Evolutionary conservation across 257 asterid genomes (phyloP).

Genomic region (Plantago major): DNA sequence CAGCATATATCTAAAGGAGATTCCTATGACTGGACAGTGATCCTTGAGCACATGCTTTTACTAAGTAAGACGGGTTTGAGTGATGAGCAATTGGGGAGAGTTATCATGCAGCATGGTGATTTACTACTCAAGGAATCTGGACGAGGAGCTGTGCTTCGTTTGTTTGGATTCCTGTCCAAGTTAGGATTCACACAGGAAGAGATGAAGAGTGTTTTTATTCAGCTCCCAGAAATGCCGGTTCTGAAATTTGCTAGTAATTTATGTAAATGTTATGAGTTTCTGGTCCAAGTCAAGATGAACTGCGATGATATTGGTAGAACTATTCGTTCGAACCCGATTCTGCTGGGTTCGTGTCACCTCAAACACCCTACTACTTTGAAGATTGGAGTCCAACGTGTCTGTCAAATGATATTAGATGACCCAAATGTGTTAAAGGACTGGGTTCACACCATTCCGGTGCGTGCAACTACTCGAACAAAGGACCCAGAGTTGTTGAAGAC

Average conservation of each 20-base stretch:
- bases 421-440: slow-evolving; percentile 37
- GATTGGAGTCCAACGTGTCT: slow-evolving; percentile 29
- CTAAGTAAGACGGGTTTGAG: slow-evolving; percentile 30
- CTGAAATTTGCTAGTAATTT: slow-evolving; percentile 31
- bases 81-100: slow-evolving; percentile 26
- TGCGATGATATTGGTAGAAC: slow-evolving; percentile 28
- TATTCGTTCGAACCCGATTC: slow-evolving; percentile 20
- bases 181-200: slow-evolving; percentile 31
- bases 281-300: slow-evolving; percentile 35
- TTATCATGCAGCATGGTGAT: slow-evolving; percentile 31
- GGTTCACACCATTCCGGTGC: no score
- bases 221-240: slow-evolving; percentile 30
- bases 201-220: slow-evolving; percentile 25
- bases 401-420: slow-evolving; percentile 35
- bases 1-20: slow-evolving; percentile 27
- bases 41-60: slow-evolving; percentile 28
- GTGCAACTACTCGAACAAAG: no score
- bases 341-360: slow-evolving; percentile 44
- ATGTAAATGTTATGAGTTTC: slow-evolving; percentile 29
- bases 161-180: slow-evolving; percentile 37
- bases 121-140: slow-evolving; percentile 36
- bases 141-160: slow-evolving; percentile 12
- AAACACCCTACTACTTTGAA: no score
- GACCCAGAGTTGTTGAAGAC: no score
- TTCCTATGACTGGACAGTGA: slow-evolving; percentile 30